Conservation (phyloP, 2,329 filamentous ascomycete genomes). For the Xylariaceae sp. region DNA sequence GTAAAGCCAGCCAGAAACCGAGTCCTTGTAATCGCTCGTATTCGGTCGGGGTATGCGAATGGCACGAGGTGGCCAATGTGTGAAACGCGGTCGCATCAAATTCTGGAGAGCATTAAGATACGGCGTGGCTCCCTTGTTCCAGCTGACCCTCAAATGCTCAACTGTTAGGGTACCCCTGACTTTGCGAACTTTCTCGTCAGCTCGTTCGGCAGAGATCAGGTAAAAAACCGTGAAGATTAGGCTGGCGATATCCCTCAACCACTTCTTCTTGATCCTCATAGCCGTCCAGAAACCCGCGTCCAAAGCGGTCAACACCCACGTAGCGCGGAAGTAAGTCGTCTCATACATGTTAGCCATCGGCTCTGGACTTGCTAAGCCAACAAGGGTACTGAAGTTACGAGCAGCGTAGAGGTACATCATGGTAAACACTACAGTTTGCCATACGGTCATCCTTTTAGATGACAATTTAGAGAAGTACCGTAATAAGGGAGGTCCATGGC, state of each 20-base stretch:
- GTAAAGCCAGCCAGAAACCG: constrained; percentile 85
- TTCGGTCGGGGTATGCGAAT: constrained; percentile 79
- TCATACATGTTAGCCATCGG: constrained; percentile 93
- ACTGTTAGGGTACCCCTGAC: constrained; percentile 82
- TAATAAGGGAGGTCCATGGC: constrained; percentile 79
- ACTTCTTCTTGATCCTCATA: constrained; percentile 79
- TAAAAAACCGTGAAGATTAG: constrained; percentile 88
- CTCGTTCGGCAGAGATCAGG: constrained; percentile 84
- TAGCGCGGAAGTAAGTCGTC: constrained; percentile 87
- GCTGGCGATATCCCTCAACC: constrained; percentile 76
- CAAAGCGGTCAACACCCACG: constrained; percentile 90
- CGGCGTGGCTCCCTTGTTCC: constrained; percentile 91
- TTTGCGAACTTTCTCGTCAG: constrained; percentile 93
- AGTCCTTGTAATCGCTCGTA: constrained; percentile 77
- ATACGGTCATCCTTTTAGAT: constrained; percentile 70
- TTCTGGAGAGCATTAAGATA: constrained; percentile 72
- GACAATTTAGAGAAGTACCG: constrained; percentile 68
- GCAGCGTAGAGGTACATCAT: constrained; percentile 88
- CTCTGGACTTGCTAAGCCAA: constrained; percentile 87
- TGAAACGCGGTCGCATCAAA: constrained; percentile 73
- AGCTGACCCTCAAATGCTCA: constrained; percentile 85
- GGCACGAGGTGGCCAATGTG: constrained; percentile 73
- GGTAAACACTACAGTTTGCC: constrained; percentile 84
- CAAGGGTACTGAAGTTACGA: constrained; percentile 88
- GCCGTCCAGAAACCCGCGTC: constrained; percentile 98